Base-by-base conservation (phyloP, 345 rosid species). In the Eutrema heterophyllum region DNA sequence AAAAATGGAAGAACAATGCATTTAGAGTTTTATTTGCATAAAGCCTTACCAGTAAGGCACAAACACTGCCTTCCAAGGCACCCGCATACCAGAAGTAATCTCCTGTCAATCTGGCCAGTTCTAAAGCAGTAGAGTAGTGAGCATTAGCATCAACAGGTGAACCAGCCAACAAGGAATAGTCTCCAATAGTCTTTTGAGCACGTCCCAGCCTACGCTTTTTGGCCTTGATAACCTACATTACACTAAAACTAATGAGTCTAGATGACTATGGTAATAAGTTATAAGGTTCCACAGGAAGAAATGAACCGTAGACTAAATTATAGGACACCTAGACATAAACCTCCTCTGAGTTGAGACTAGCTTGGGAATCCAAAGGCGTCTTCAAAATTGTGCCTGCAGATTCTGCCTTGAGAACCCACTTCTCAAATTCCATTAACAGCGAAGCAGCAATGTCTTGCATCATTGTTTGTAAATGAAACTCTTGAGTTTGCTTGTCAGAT, bases 81-180 rank as follows among this genome's bases (percentile, higher is more conserved):
- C 99, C 98, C 3, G 98, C 97, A 76, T 85, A 86, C 99, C 99
- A 96, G 80, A 96, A 96, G 83, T 68, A 89, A 83, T 92, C 98
- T 32, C 86, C 85, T 21, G 98, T 92, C 84, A 88, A 74, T 74
- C 99, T 90, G 26, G 98, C 96, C 9, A 96, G 86, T 38, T 92
- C 98, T 45, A 89, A 38, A 21, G 99, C 98, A 33, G 99, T 96
- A 26, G 86, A 80, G 85, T 92, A 96, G 74, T 96, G 99, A 27
- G 97, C 98, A 80, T 92, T 89, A 62, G 99, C 97, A 89, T 92
- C 99, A 81, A 90, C 91, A 77, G 99, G 99, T 30, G 99, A 96
- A 68, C 98, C 99, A 24, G 98, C 99, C 83, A 96, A 77, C 83
- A 96, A 84, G 77, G 95, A 92, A 57, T 96, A 96, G 83, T 92